A percentile compares a stretch with the other conserved stretches of the same genome.
phyloP scores from a whole-genome alignment of 139 green algal genomes.

The Penium margaritaceum region DNA sequence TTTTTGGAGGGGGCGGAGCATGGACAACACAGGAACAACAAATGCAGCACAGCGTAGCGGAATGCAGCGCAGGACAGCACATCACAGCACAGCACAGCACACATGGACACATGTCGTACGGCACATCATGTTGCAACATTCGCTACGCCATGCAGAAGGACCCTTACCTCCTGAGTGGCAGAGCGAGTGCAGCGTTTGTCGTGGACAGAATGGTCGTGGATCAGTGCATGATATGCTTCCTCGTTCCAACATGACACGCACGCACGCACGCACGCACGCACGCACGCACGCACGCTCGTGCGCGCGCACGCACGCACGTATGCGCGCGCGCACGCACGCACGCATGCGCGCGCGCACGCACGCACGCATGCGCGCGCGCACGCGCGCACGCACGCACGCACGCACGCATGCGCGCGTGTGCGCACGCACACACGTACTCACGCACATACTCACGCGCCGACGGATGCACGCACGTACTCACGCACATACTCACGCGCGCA shows the following conservation, averaged over 20 bases:
- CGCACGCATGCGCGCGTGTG: neutral
- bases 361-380: neutral
- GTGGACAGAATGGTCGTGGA: too few species aligned
- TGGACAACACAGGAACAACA: too few species aligned
- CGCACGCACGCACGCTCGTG: neutral
- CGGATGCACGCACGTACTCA: neutral
- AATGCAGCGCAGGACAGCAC: too few species aligned
- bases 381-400: neutral
- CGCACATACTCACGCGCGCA: neutral
- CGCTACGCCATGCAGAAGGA: too few species aligned
- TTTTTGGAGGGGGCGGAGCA: too few species aligned
- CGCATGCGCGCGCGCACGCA: neutral
- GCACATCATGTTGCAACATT: too few species aligned
- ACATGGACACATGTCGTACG: too few species aligned
- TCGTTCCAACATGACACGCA: neutral
- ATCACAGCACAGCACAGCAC: too few species aligned
- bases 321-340: neutral
- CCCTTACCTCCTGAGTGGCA: too few species aligned
- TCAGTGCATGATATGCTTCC: too few species aligned
- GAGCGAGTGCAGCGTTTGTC: too few species aligned
- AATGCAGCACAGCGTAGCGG: too few species aligned
- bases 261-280: constrained; percentile 7
- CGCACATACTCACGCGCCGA: neutral
- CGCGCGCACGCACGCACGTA: constrained; percentile 3
- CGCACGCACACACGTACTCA: neutral